Conservation (phyloP, 1,139 yeast species). For the Debaryomyces fabryi region DNA sequence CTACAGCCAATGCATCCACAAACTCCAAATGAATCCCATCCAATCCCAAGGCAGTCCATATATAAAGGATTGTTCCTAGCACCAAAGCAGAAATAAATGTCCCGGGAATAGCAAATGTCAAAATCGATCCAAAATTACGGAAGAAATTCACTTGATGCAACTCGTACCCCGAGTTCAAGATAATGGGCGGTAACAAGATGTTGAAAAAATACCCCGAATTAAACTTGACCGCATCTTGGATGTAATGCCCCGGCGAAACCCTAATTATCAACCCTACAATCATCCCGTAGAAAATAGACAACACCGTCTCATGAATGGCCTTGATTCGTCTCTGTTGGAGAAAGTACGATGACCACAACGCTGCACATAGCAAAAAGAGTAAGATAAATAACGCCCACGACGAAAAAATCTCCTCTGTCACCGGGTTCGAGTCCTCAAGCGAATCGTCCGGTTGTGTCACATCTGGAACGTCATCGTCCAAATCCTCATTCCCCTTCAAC, state of each 20-base stretch:
- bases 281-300: constrained; percentile 96
- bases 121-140: constrained; percentile 84
- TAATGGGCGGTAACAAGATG: constrained; percentile 92
- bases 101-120: constrained; percentile 96
- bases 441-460: constrained; percentile 56
- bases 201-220: constrained; percentile 94
- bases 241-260: constrained; percentile 91
- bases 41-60: constrained; percentile 90
- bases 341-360: constrained; percentile 94
- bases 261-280: constrained; percentile 89
- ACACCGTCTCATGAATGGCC: constrained; percentile 94
- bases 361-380: constrained; percentile 76
- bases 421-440: constrained; percentile 73
- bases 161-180: constrained; percentile 94
- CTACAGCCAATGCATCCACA: constrained; percentile 95
- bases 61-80: constrained; percentile 76
- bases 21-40: constrained; percentile 88
- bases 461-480: constrained; percentile 51
- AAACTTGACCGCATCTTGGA: constrained; percentile 95
- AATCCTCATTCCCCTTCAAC: constrained; percentile 26
- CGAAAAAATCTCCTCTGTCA: constrained; percentile 93
- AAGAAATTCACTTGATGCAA: constrained; percentile 94
- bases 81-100: constrained; percentile 91
- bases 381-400: constrained; percentile 96
- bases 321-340: constrained; percentile 88